Percentiles rank a stretch among this genome's conserved stretches.
These are phyloP conservation scores for Cucumis hystrix DNA, from an alignment of 306 rosid genomes.

Conservation along the genomic window DNA sequence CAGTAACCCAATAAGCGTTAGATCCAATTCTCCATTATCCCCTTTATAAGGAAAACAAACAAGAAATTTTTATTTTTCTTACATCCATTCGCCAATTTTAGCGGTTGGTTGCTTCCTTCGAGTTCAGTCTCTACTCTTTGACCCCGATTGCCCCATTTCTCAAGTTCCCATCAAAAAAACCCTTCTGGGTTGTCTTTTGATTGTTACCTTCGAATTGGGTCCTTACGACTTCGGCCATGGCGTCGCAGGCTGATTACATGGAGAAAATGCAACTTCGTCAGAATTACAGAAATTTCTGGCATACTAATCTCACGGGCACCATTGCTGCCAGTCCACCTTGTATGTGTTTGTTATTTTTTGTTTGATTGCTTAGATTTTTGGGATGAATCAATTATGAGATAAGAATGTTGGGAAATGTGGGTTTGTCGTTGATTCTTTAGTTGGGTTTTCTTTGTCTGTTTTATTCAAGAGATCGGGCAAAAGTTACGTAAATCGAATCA, in stretches of 20 bases:
- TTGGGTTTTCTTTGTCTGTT: neutral
- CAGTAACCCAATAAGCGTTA: neutral
- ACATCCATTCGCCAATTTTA: neutral
- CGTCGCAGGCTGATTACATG: conserved; percentile 22
- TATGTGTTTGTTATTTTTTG: conserved; percentile 4
- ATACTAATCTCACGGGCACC: conserved; percentile 31
- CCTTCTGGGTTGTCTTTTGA: neutral
- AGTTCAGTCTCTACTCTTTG: neutral
- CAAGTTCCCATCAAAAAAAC: neutral
- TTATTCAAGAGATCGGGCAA: neutral
- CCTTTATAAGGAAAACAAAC: neutral
- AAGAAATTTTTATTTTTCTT: neutral
- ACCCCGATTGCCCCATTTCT: neutral
- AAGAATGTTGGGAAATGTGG: neutral
- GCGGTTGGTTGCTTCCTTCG: neutral
- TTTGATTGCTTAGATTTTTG: neutral
- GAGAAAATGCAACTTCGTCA: conserved; percentile 53
- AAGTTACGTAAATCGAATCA: neutral
- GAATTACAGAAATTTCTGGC: conserved; percentile 50
- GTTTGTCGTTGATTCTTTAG: neutral
- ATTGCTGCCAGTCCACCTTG: conserved; percentile 30
- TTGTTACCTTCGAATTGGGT: neutral
- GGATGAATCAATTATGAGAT: neutral
- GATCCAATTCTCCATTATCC: neutral
- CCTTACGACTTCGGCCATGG: conserved; percentile 13